Percentiles rank a stretch among this genome's conserved stretches.
Evolutionary conservation across 257 asterid genomes (phyloP).

Genomic region (Petunia secreta): DNA sequence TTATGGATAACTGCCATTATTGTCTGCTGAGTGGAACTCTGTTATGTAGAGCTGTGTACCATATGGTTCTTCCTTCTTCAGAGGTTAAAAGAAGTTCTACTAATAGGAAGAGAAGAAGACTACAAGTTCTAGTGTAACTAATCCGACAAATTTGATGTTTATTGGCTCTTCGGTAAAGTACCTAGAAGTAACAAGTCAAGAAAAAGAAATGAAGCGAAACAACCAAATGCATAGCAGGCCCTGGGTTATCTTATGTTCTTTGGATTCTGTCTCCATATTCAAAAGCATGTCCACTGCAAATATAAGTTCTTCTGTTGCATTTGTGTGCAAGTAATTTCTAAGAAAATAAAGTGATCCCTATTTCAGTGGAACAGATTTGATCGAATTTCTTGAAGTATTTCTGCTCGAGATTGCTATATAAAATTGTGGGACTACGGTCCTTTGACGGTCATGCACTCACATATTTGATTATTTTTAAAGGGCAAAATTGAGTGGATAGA

Average conservation of each 20-base stretch:
- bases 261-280: not conserved
- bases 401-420: not conserved
- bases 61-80: constrained; percentile 15
- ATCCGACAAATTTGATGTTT: not conserved
- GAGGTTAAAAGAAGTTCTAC: not conserved
- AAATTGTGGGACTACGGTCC: constrained; percentile 14
- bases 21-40: not conserved
- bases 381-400: constrained; percentile 2
- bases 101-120: constrained; percentile 5
- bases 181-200: constrained; percentile 16
- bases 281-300: not conserved
- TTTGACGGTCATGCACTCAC: constrained; percentile 2
- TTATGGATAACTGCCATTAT: not conserved
- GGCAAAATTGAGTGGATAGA: not conserved
- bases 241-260: not conserved
- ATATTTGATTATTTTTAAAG: not conserved
- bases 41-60: not conserved
- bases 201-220: not conserved
- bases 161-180: not conserved
- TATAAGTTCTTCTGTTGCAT: constrained; percentile 7
- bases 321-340: not conserved
- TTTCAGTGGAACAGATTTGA: not conserved
- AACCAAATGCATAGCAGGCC: not conserved
- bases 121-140: not conserved
- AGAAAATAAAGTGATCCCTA: not conserved